Conservation (phyloP, 164 flowering plant genomes). For the Stephania yunnanensis region DNA sequence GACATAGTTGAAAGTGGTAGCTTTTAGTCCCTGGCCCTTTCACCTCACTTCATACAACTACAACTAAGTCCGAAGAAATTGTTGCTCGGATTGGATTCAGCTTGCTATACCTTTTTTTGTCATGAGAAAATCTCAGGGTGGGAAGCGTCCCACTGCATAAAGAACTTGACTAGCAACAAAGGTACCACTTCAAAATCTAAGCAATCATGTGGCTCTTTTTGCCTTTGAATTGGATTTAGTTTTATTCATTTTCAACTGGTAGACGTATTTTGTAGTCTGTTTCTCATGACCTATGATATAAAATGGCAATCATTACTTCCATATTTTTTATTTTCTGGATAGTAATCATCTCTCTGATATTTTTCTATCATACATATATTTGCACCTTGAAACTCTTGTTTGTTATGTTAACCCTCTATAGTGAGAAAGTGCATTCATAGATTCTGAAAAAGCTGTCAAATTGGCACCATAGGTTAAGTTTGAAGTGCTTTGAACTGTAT, state of each 20-base stretch:
- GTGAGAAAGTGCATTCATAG: too few relatives aligned
- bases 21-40: background rate
- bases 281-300: background rate
- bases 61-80: background rate
- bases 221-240: background rate
- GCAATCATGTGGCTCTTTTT: background rate
- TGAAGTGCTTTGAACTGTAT: too few relatives aligned
- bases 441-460: too few relatives aligned
- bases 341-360: too few relatives aligned
- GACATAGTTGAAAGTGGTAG: slow-evolving; percentile 9
- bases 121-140: background rate
- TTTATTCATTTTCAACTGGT: background rate
- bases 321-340: too few relatives aligned
- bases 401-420: too few relatives aligned
- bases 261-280: background rate
- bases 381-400: too few relatives aligned
- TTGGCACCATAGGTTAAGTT: too few relatives aligned
- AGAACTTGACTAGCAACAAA: background rate
- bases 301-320: background rate
- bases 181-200: background rate
- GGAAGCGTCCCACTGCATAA: background rate
- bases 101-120: background rate
- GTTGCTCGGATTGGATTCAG: background rate
- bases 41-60: background rate
- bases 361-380: too few relatives aligned